These are phyloP conservation scores for Penicillium sp. DNA, from an alignment of 2,329 filamentous ascomycete genomes.

Conservation along the genomic window DNA sequence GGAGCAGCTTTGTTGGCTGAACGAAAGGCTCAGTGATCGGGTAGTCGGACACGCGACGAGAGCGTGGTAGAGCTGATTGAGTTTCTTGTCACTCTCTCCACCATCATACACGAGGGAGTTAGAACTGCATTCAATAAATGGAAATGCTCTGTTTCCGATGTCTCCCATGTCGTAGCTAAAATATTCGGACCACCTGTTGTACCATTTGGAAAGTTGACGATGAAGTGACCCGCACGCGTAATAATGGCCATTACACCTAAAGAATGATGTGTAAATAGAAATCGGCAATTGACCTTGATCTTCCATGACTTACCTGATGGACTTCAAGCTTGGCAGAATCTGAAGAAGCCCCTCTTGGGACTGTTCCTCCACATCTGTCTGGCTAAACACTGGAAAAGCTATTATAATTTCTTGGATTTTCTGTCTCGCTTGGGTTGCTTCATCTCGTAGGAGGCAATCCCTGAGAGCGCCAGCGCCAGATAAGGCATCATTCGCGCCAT, in stretches of 20 bases:
- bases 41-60: not conserved
- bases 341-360: not conserved
- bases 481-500: too few species aligned
- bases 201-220: not conserved
- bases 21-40: not conserved
- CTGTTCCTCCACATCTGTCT: not conserved
- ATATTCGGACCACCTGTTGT: not conserved
- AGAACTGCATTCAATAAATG: not conserved
- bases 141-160: not conserved
- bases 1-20: not conserved
- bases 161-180: not conserved
- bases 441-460: not conserved
- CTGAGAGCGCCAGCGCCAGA: not conserved
- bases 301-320: not conserved
- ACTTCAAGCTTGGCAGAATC: conserved; percentile 1
- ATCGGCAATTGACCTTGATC: not conserved
- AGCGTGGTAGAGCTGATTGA: conserved; percentile 1
- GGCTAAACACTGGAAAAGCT: not conserved
- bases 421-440: conserved; percentile 5
- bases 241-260: not conserved
- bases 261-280: not conserved
- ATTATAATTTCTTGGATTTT: conserved; percentile 1
- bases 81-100: conserved; percentile 1
- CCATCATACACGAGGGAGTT: conserved; percentile 2
- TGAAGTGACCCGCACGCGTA: not conserved